Percentiles rank a stretch among this genome's conserved stretches.
Evolutionary conservation across 1,139 yeast species (phyloP).

Genomic region (Blastobotrys illinoisensis): DNA sequence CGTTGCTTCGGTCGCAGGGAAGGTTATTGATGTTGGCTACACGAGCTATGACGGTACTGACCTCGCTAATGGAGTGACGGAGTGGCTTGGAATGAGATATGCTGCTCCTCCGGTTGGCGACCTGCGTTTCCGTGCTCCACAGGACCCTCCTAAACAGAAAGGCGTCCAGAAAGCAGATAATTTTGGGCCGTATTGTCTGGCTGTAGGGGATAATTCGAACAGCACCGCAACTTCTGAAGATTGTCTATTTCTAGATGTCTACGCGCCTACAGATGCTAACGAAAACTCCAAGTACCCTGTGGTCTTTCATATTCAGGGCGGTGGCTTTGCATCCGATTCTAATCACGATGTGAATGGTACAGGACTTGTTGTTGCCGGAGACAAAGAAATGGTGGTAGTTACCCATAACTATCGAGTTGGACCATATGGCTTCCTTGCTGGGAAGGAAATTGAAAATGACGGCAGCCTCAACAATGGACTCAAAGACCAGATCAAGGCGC

Average conservation of each 20-base stretch:
- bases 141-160: constrained; percentile 1
- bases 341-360: constrained; percentile 8
- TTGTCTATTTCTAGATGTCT: constrained; percentile 21
- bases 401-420: constrained; percentile 31
- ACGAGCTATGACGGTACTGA: constrained; percentile 1
- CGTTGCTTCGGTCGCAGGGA: neutral
- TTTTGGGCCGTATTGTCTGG: constrained; percentile 7
- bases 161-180: constrained; percentile 5
- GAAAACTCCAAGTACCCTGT: constrained; percentile 18
- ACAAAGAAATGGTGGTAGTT: constrained; percentile 13
- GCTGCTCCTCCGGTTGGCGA: constrained; percentile 25
- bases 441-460: constrained; percentile 21
- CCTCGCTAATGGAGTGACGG: constrained; percentile 5
- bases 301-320: constrained; percentile 32
- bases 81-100: constrained; percentile 25
- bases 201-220: constrained; percentile 4
- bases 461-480: constrained; percentile 17
- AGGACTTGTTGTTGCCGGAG: constrained; percentile 3
- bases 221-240: constrained; percentile 15
- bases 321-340: constrained; percentile 14
- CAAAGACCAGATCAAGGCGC: constrained; percentile 33
- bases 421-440: constrained; percentile 33
- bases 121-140: constrained; percentile 23
- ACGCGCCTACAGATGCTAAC: constrained; percentile 13
- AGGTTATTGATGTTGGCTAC: constrained; percentile 5